Percentiles rank a stretch among this genome's conserved stretches.
Conservation (phyloP, 2,329 filamentous ascomycete species). For the Parascedosporium putredinis region DNA sequence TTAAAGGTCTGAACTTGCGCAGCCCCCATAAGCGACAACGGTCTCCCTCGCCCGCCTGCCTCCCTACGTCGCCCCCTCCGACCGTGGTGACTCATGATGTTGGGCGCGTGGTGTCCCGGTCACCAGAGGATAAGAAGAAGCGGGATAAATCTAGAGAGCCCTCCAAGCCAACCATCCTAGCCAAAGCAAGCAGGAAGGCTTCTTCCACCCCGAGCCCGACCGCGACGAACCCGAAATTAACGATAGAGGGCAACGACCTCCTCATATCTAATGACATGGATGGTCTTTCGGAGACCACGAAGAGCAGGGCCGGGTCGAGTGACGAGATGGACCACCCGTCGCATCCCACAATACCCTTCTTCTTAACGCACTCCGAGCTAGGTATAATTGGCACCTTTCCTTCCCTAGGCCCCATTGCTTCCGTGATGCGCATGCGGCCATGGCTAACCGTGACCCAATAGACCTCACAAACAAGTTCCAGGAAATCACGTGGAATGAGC, state of each 20-base stretch:
- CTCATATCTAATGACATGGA: not conserved
- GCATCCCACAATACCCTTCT: conserved; percentile 25
- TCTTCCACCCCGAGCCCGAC: not conserved
- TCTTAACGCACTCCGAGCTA: conserved; percentile 25
- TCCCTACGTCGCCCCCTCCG: not conserved
- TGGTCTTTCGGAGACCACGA: not conserved
- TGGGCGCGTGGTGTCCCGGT: not conserved
- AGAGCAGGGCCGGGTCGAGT: not conserved
- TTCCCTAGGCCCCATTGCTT: not conserved
- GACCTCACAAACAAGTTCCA: conserved; percentile 41
- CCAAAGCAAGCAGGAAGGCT: no score
- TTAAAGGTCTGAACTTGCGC: conserved; percentile 34
- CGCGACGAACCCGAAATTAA: not conserved
- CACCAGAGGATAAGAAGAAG: conserved; percentile 1
- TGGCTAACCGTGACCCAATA: conserved; percentile 14
- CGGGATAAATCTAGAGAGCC: not conserved
- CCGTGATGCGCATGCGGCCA: not conserved
- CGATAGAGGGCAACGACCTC: not conserved
- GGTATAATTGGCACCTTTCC: conserved; percentile 21
- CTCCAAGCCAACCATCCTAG: no score
- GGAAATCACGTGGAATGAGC: conserved; percentile 44
- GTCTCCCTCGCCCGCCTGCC: conserved; percentile 26
- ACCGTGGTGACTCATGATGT: not conserved
- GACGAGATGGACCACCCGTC: conserved; percentile 4
- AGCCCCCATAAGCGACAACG: conserved; percentile 36